Percentiles rank a stretch among this genome's conserved stretches.
Evolutionary conservation across 2,329 filamentous ascomycete species (phyloP).

Genomic region (Cryphonectria japonica): DNA sequence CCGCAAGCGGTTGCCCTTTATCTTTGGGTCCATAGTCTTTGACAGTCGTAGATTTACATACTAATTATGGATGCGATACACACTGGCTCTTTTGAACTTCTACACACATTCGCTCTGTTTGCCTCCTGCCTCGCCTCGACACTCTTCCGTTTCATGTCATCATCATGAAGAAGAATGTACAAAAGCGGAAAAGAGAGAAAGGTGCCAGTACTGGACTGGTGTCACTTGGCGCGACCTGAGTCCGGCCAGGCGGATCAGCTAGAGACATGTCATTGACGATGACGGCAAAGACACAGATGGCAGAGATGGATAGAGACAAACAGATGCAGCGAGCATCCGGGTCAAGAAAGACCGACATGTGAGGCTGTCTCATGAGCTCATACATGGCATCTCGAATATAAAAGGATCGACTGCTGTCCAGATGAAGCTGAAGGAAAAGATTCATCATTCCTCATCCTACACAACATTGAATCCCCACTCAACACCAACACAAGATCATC

Average conservation of each 20-base stretch:
- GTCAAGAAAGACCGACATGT: background rate
- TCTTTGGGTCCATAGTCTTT: background rate
- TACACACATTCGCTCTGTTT: background rate
- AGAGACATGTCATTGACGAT: background rate
- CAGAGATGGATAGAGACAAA: background rate
- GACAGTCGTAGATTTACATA: background rate
- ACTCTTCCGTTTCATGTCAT: no score
- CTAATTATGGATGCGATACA: background rate
- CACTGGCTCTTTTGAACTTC: background rate
- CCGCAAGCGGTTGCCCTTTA: background rate
- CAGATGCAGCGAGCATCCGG: background rate
- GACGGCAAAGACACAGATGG: background rate
- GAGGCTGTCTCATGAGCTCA: background rate
- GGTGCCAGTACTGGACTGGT: background rate
- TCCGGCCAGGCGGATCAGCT: background rate
- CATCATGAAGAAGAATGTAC: background rate
- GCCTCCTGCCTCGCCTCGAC: no score
- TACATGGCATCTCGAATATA: background rate
- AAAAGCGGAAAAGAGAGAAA: background rate
- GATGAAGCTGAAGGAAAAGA: background rate
- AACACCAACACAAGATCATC: background rate
- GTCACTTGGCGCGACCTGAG: background rate
- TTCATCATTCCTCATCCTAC: background rate
- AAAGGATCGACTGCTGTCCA: background rate
- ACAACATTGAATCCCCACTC: background rate